phyloP scores from a whole-genome alignment of 345 rosid genomes.

The Populus davidiana region DNA sequence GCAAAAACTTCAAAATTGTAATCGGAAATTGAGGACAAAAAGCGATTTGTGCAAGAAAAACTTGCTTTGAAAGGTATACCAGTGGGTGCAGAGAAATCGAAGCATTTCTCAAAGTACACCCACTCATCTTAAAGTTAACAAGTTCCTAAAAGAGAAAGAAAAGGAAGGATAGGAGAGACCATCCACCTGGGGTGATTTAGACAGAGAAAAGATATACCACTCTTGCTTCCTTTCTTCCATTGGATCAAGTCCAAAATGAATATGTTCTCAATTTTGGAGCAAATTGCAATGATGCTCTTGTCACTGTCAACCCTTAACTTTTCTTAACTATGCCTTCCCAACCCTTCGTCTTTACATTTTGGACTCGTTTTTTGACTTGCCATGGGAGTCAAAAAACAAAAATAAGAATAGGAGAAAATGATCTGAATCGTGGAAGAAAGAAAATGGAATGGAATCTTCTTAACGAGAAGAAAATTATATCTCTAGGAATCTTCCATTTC shows the following conservation, averaged over 20 bases:
- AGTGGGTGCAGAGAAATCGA: constrained; percentile 15
- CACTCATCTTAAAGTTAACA: neutral
- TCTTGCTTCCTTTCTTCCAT: constrained; percentile 25
- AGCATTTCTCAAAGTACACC: constrained; percentile 22
- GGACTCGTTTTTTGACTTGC: neutral
- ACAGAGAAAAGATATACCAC: constrained; percentile 3
- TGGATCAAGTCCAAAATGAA: constrained; percentile 30
- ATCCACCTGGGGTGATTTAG: neutral
- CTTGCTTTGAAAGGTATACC: constrained; percentile 21
- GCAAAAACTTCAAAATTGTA: neutral
- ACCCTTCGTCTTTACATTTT: constrained; percentile 1
- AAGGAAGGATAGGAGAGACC: neutral
- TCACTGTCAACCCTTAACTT: neutral
- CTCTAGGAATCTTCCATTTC: neutral
- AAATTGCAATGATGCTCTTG: constrained; percentile 21
- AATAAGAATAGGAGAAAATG: neutral
- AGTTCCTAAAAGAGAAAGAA: constrained; percentile 10
- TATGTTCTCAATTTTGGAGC: constrained; percentile 33
- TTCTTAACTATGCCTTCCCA: neutral
- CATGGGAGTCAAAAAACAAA: neutral
- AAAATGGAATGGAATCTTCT: constrained; percentile 19
- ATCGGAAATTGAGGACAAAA: neutral
- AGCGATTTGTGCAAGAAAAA: neutral
- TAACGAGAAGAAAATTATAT: neutral
- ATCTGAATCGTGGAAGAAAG: neutral